Evolutionary conservation across 2,329 filamentous ascomycete genomes (phyloP), one percentile per base, ranked within the genome.

Genomic region (Drechslerella stenobrocha): DNA sequence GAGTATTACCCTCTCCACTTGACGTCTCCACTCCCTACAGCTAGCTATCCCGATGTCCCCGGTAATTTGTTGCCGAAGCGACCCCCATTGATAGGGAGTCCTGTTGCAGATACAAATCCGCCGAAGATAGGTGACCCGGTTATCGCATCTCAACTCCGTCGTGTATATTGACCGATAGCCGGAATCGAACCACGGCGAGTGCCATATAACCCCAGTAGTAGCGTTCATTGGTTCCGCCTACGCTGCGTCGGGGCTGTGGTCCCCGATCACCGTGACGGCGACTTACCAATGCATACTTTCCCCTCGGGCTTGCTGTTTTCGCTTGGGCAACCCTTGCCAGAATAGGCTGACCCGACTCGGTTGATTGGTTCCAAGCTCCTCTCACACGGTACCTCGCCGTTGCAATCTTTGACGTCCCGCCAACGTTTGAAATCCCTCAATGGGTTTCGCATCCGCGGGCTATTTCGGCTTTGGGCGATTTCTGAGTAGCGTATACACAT

Each of bases 191-290:
- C n/a, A n/a, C n/a, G n/a, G n/a, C n/a, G n/a, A n/a, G n/a, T n/a
- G n/a, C n/a, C n/a, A n/a, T n/a, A n/a, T n/a, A n/a, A n/a, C n/a
- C n/a, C n/a, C n/a, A n/a, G n/a, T n/a, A n/a, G n/a, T n/a, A n/a
- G n/a, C n/a, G n/a, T n/a, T n/a, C 15, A 15, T 37, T 15, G 11
- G 15, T 37, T 37, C 34, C 34, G 34, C 4, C 34, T 37, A 9
- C 34, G 34, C 15, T 15, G 34, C 34, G 18, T 42, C 3, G n/a
- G 18, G 8, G 37, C 3, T 18, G 9, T 42, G 37, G 37, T 42
- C 37, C 37, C 37, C 37, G 37, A 59, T 40, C 48, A 53, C n/a
- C 42, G 61, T 59, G 61, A 66, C 61, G 61, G 61, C 61, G 61
- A 66, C 61, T 48, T 58, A n/a, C n/a, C 46, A 46, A 50, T 34